Evolutionary conservation across 768 basidiomycete species (phyloP), one percentile per base, ranked within the genome.

Genomic region (Hortiboletus campestris): DNA sequence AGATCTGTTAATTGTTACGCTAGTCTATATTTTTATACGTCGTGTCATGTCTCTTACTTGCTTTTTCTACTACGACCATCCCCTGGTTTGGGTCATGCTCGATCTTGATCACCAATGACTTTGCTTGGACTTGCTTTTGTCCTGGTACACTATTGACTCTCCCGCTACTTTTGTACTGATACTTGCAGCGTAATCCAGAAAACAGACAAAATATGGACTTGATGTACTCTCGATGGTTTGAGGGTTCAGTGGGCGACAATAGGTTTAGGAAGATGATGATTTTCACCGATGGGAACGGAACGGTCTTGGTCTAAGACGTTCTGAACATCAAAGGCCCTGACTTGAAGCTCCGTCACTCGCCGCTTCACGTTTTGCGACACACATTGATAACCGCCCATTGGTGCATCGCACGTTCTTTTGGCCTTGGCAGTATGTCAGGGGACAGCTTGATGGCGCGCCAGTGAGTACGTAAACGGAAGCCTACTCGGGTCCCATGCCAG

Each of bases 191-290:
- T 58, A 57, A 58, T 59, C 22, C 48, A 47, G 83, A 82, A 57
- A 89, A 92, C 71, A 36, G 80, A 89, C 53, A 88, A 90, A 67
- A 85, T 94, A 58, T 95, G 94, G 73, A 34, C 46, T 64, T 53
- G 38, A 17, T 22, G 2, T 20, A 5, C 10, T 44, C 14, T 13
- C 34, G 6, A 35, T 28, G 1, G 44, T 51, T 48, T 46, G n/a
- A 43, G 11, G 13, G 29, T 20, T 16, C 19, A 10, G 19, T 31
- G 17, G 19, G 22, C 4, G 20, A 48, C n/a, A 32, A 39, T 32
- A 36, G 19, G 40, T 51, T 39, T 31, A n/a, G 46, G 2, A 49
- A 25, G 8, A 11, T 19, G 22, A 36, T n/a, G 8, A 11, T 19
- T 17, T 22, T 47, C 31, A 16, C 20, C 22, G 16, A 22, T 20